Conservation (phyloP, 305 asterid species). For the Petunia hybrid region DNA sequence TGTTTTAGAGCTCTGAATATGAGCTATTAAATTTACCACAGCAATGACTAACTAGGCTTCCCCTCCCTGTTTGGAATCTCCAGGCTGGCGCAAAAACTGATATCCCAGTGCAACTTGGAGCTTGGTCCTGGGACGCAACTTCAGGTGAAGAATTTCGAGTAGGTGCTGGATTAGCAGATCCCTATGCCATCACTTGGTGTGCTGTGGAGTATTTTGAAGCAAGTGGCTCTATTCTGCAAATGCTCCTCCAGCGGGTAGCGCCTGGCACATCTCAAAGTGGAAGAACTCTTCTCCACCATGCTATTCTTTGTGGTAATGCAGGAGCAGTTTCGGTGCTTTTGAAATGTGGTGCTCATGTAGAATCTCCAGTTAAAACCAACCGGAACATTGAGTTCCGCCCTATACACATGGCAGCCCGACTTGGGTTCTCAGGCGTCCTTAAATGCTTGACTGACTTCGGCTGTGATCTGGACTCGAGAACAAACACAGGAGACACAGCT, state of each 20-base stretch:
- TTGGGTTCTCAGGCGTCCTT: constrained; percentile 58
- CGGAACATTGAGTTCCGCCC: constrained; percentile 58
- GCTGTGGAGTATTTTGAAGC: constrained; percentile 86
- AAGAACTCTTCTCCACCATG: constrained; percentile 81
- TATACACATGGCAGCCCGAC: constrained; percentile 77
- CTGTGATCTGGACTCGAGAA: constrained; percentile 64
- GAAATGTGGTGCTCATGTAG: constrained; percentile 56
- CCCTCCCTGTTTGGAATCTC: neutral
- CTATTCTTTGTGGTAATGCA: constrained; percentile 66
- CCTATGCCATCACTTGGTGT: constrained; percentile 81
- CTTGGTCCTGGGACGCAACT: constrained; percentile 88
- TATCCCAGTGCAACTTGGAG: constrained; percentile 69
- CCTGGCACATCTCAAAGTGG: constrained; percentile 55
- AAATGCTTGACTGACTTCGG: constrained; percentile 61
- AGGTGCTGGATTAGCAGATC: constrained; percentile 86
- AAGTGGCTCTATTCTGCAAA: constrained; percentile 66
- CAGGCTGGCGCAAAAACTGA: constrained; percentile 71
- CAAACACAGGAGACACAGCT: constrained; percentile 69
- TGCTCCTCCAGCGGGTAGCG: constrained; percentile 62
- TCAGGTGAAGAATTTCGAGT: constrained; percentile 81
- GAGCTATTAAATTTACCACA: constrained; percentile 1
- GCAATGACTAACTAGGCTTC: neutral
- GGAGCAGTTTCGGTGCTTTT: constrained; percentile 63
- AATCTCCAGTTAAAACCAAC: constrained; percentile 62
- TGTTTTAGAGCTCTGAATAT: neutral